Evolutionary conservation across 352 stramenopile species (phyloP), one percentile per base, ranked within the genome.

Genomic region (Elongisporangium undulatum): DNA sequence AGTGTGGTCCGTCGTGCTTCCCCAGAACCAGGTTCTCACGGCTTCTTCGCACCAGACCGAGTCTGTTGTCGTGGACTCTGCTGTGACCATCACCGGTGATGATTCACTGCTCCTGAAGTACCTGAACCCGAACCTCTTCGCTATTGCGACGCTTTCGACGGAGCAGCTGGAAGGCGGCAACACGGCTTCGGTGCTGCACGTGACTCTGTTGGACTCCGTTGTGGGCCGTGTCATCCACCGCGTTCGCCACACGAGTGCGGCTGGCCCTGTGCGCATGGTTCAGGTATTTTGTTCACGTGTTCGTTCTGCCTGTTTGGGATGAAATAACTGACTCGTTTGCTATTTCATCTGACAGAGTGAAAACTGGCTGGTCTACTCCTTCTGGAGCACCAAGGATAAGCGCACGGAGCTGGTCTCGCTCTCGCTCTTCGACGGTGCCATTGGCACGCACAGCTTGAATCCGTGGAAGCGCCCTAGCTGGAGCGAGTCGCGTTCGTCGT

Each of bases 71-170:
- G 71, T 93, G 9, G 83, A 93, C 60, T 92, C 82, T 22, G 74
- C 82, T 0, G 83, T 95, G 51, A 93, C 82, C 3, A 87, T 95
- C 48, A 90, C 82, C 3, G 97, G 97, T 53, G 97, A 99, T 69
- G 95, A 98, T 69, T 97, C 95, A 41, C 70, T 99, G 22, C 69
- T 99, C 26, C 75, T 99, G 54, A 99, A 99, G 75, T 99, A 99
- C 72, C 66, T 99, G 45, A 99, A 99, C 74, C 95, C 97, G 38
- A 95, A 99, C 67, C 75, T 99, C 53, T 89, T 96, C 49, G 90
- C 93, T 1, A 63, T 99, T 49, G 83, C 95, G 15, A 98, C 94
- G 8, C 69, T 97, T 49, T 63, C 76, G 7, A 75, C 63, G 3
- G 83, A 94, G 56, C 38, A 55, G 26, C 60, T 74, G 7, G 68